Conservation (phyloP, 805 yeast genomes). For the Saturnispora silvae region DNA sequence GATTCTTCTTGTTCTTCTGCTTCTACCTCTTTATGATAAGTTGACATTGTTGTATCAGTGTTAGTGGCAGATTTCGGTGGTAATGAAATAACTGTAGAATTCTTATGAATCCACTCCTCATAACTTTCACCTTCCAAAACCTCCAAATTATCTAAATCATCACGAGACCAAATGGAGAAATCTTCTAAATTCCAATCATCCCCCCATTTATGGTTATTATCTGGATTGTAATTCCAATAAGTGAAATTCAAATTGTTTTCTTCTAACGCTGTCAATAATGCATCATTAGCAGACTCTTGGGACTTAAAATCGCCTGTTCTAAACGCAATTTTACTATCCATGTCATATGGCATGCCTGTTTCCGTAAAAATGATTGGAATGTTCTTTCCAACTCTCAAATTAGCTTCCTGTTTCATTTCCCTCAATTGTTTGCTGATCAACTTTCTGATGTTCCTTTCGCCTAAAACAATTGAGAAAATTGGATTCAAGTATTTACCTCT, state of each 20-base stretch:
- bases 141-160: conserved; percentile 29
- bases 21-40: background rate
- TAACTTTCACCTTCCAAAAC: conserved; percentile 4
- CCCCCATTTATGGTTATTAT: conserved; percentile 75
- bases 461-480: conserved; percentile 63
- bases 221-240: conserved; percentile 74
- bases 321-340: conserved; percentile 74
- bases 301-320: conserved; percentile 52
- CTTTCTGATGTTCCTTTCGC: conserved; percentile 67
- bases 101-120: conserved; percentile 11
- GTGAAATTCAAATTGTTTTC: conserved; percentile 62
- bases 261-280: conserved; percentile 69
- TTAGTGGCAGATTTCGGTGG: background rate
- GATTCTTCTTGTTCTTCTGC: background rate
- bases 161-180: conserved; percentile 74
- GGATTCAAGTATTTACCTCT: conserved; percentile 70
- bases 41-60: background rate
- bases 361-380: conserved; percentile 80
- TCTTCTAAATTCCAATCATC: conserved; percentile 94
- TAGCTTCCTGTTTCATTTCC: conserved; percentile 58
- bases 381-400: conserved; percentile 43
- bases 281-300: conserved; percentile 80
- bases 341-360: conserved; percentile 96
- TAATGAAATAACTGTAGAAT: background rate
- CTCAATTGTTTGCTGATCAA: conserved; percentile 58